A percentile compares a stretch with the other conserved stretches of the same genome.
phyloP scores from a whole-genome alignment of 2,329 filamentous ascomycete species.

The Calonectria hongkongensis region DNA sequence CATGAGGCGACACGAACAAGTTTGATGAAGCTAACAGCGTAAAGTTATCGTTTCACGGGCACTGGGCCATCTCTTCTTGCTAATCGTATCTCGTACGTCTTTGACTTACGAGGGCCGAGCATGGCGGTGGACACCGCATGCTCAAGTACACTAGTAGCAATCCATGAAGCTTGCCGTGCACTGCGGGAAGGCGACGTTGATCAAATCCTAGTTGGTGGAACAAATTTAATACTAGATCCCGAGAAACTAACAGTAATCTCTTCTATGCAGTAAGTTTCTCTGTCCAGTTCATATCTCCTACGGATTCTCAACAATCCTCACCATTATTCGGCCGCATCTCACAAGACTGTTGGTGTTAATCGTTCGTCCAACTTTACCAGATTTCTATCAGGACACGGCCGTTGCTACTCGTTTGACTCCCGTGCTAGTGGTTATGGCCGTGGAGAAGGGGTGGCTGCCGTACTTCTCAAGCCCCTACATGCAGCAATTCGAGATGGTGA shows the following conservation, averaged over 20 bases:
- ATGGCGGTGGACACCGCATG: slow-evolving; percentile 8
- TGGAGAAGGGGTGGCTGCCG: slow-evolving; percentile 23
- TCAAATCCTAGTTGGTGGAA: background rate
- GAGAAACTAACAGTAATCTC: slow-evolving; percentile 3
- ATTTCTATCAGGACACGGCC: slow-evolving; percentile 4
- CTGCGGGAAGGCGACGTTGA: slow-evolving; percentile 2
- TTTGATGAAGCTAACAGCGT: background rate
- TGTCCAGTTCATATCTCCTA: background rate
- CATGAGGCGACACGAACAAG: no score
- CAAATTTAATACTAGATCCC: background rate
- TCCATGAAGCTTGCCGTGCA: slow-evolving; percentile 4
- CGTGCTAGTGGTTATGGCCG: slow-evolving; percentile 18
- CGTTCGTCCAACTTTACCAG: background rate
- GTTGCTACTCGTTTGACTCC: slow-evolving; percentile 13
- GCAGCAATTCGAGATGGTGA: slow-evolving; percentile 4
- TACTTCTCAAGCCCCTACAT: slow-evolving; percentile 6
- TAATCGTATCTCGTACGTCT: background rate
- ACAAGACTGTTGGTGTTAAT: no score
- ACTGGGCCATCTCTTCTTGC: slow-evolving; percentile 3
- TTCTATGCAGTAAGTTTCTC: background rate
- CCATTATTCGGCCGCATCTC: background rate
- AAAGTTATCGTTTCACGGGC: slow-evolving; percentile 6
- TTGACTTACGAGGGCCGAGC: slow-evolving; percentile 16
- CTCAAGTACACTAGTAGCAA: background rate
- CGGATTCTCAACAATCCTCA: background rate